Conservation (phyloP, 345 rosid species). For the Durio zibethinus region DNA sequence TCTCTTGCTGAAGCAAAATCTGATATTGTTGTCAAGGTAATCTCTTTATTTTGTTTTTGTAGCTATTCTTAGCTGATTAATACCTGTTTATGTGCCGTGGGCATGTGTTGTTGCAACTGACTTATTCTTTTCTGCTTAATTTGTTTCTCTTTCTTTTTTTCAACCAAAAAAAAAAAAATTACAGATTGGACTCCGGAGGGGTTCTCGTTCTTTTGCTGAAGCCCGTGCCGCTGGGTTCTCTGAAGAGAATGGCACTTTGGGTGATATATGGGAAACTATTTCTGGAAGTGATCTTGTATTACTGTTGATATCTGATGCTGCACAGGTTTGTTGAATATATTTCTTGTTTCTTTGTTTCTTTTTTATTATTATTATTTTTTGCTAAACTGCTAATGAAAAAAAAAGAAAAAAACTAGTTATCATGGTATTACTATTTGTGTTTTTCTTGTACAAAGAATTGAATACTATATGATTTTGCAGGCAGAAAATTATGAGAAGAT, state of each 20-base stretch:
- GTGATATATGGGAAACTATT: constrained; percentile 88
- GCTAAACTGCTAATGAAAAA: not conserved
- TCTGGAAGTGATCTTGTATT: constrained; percentile 85
- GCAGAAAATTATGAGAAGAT: constrained; percentile 83
- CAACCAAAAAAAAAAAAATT: not conserved
- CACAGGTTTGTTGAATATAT: constrained; percentile 50
- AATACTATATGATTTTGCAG: constrained; percentile 16
- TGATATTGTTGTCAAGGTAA: constrained; percentile 76
- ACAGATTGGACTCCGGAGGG: constrained; percentile 89
- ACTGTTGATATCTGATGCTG: constrained; percentile 87
- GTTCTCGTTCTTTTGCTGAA: constrained; percentile 78
- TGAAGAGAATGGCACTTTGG: constrained; percentile 80
- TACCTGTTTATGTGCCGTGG: not conserved
- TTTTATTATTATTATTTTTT: no score
- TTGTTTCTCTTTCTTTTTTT: not conserved
- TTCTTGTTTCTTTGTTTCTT: not conserved
- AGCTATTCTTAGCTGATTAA: not conserved
- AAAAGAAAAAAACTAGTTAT: not conserved
- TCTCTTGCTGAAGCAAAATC: constrained; percentile 83
- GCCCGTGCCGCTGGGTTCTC: constrained; percentile 88
- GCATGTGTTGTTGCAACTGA: not conserved
- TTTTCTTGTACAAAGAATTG: not conserved
- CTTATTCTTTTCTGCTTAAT: not conserved
- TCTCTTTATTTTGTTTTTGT: not conserved
- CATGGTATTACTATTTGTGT: no score